Evolutionary conservation across 2,329 filamentous ascomycete species (phyloP).

Genomic region (Magnaporthiopsis rhizophila): DNA sequence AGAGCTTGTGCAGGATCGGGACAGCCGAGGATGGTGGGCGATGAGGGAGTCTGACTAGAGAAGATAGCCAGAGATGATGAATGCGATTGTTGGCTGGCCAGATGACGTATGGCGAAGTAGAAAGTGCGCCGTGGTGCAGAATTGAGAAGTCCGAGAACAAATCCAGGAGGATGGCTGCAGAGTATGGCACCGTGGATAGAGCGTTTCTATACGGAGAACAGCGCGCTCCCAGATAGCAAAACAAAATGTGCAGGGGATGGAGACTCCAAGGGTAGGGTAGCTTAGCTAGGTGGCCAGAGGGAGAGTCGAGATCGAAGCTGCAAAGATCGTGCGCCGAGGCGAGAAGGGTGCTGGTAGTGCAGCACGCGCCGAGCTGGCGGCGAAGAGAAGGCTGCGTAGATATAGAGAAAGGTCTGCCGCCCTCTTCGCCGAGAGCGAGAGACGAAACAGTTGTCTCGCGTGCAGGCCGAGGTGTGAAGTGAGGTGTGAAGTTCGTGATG

Average conservation of each 20-base stretch:
- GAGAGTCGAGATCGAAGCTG: not conserved
- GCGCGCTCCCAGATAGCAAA: too few species aligned
- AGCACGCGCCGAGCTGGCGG: not conserved
- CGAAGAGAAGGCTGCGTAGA: not conserved
- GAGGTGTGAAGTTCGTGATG: not conserved
- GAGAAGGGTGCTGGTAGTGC: not conserved
- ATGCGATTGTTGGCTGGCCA: not conserved
- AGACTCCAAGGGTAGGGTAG: too few species aligned
- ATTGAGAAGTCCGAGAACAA: not conserved
- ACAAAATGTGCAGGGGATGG: too few species aligned
- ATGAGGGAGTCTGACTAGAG: too few species aligned
- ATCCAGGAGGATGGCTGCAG: not conserved
- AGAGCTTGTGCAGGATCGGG: not conserved
- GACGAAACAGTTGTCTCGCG: not conserved
- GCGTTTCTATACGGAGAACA: not conserved
- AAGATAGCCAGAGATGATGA: not conserved
- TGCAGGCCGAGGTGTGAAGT: too few species aligned
- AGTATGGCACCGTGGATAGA: not conserved
- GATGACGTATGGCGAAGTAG: too few species aligned
- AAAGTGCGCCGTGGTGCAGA: too few species aligned
- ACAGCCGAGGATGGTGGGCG: too few species aligned
- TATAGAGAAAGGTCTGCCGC: not conserved
- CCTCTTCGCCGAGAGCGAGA: not conserved
- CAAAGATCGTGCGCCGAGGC: not conserved
- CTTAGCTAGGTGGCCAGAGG: too few species aligned